These are phyloP conservation scores for Ophiorrhiza pumila DNA, from an alignment of 257 asterid genomes.

Conservation along the genomic window DNA sequence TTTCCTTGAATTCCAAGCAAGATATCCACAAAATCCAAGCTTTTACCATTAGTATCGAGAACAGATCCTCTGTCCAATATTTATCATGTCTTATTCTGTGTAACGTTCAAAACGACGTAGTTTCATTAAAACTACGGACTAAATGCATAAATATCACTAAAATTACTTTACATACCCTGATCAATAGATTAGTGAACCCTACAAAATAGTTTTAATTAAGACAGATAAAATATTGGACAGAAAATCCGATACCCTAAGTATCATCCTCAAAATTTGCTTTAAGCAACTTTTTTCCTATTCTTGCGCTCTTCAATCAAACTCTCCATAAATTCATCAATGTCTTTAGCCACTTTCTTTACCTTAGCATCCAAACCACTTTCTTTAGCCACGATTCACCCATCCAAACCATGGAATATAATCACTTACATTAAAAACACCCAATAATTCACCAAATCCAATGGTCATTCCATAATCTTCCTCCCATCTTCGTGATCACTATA, in stretches of 20 bases:
- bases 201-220: no score
- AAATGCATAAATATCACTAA: no score
- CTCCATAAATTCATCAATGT: constrained; percentile 11
- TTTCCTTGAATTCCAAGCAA: constrained; percentile 30
- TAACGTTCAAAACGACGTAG: no score
- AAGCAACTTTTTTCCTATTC: neutral
- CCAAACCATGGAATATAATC: constrained; percentile 14
- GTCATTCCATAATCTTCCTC: no score
- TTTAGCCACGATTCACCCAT: constrained; percentile 14
- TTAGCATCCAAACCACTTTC: constrained; percentile 9
- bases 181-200: no score
- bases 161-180: no score
- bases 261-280: no score
- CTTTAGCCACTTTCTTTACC: neutral
- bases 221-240: no score
- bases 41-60: neutral
- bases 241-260: no score
- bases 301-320: constrained; percentile 14
- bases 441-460: neutral
- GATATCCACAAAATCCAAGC: constrained; percentile 33
- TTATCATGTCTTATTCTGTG: no score
- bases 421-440: neutral
- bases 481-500: constrained; percentile 3
- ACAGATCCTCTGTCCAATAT: no score
- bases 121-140: no score